These are phyloP conservation scores for Quercus tomentella DNA, from an alignment of 331 rosid species.

Conservation along the genomic window DNA sequence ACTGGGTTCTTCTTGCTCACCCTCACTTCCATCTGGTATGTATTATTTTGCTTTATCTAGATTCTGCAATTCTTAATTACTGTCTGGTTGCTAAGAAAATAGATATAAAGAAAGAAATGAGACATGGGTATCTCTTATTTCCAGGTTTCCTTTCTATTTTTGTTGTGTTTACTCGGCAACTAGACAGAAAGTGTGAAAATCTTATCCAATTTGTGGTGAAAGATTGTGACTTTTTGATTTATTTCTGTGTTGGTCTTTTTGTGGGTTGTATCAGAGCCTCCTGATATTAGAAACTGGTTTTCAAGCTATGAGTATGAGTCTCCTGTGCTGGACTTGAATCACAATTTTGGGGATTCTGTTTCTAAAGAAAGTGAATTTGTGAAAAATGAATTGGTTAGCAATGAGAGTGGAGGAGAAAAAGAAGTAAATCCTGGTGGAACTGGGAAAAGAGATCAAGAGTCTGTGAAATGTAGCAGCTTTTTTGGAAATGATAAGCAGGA, in stretches of 20 bases:
- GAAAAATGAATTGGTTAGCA: neutral
- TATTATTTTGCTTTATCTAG: slow-evolving; percentile 5
- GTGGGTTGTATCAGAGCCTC: slow-evolving; percentile 51
- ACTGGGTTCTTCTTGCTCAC: slow-evolving; percentile 21
- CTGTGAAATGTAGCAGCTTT: slow-evolving; percentile 14
- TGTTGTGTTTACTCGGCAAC: neutral
- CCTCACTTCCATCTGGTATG: slow-evolving; percentile 59
- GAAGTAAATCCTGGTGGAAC: slow-evolving; percentile 8
- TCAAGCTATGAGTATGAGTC: slow-evolving; percentile 67
- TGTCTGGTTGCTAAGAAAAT: neutral
- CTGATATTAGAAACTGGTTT: slow-evolving; percentile 67
- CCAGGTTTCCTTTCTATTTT: neutral
- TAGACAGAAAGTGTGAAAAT: neutral
- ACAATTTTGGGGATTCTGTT: slow-evolving; percentile 24
- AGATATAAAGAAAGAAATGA: neutral
- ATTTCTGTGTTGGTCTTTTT: neutral
- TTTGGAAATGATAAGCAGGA: slow-evolving; percentile 18
- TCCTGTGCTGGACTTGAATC: slow-evolving; percentile 43
- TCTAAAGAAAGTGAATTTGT: neutral
- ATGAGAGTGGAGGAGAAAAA: slow-evolving; percentile 3
- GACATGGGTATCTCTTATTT: slow-evolving; percentile 10
- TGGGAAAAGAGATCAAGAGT: slow-evolving; percentile 22
- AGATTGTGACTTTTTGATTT: neutral
- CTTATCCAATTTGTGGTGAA: neutral
- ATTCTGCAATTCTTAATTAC: neutral